Evolutionary conservation across 129 eudicot species (phyloP).

Genomic region (Pulicaria dysenterica): DNA sequence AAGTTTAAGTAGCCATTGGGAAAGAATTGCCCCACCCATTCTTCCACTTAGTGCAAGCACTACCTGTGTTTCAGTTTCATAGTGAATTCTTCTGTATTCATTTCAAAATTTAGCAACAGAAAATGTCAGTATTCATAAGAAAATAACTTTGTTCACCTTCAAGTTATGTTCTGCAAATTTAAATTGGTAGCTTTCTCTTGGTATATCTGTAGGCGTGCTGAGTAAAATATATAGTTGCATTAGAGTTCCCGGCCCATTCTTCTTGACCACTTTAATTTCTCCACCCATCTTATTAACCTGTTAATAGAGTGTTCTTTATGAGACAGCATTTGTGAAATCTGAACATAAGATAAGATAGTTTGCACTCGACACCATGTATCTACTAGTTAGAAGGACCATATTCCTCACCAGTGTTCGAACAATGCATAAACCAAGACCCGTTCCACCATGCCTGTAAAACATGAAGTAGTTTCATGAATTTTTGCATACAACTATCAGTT

Average conservation of each 20-base stretch:
- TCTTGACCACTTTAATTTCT: slow-evolving; percentile 86
- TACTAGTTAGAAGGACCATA: background rate
- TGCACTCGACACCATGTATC: background rate
- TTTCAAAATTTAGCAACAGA: background rate
- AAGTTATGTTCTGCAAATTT: slow-evolving; percentile 49
- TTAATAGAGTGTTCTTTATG: slow-evolving; percentile 8
- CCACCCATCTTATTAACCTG: slow-evolving; percentile 99
- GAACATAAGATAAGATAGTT: slow-evolving; percentile 13
- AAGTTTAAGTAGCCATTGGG: slow-evolving; percentile 63
- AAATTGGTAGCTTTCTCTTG: slow-evolving; percentile 43
- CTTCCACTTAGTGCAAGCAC: slow-evolving; percentile 78
- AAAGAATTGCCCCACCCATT: slow-evolving; percentile 56
- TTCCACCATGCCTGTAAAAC: slow-evolving; percentile 93
- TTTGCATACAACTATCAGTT: background rate
- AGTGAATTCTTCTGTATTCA: no score
- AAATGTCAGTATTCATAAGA: background rate
- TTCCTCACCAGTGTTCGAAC: slow-evolving; percentile 86
- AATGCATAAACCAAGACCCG: slow-evolving; percentile 97
- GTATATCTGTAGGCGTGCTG: slow-evolving; percentile 48
- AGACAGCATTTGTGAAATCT: background rate
- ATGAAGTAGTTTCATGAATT: slow-evolving; percentile 12
- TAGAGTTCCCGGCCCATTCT: slow-evolving; percentile 85
- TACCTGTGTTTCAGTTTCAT: slow-evolving; percentile 52
- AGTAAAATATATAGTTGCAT: slow-evolving; percentile 77
- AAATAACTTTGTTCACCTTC: slow-evolving; percentile 43